Evolutionary conservation across 2,329 filamentous ascomycete species (phyloP).

Genomic region (Pestalotiopsis sp.): DNA sequence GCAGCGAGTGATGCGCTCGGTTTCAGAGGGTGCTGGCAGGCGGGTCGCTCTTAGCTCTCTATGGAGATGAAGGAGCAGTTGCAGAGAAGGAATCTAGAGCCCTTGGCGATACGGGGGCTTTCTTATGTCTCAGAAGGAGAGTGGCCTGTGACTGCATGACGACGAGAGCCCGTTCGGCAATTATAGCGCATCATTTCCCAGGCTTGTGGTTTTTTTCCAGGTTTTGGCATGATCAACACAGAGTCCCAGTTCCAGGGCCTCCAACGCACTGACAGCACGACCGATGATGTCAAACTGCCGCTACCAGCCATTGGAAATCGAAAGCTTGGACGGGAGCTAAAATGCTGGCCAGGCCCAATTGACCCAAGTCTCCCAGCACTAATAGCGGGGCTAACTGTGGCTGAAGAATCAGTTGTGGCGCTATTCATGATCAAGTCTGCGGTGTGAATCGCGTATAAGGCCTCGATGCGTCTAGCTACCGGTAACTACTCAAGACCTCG

Average conservation of each 20-base stretch:
- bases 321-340: slow-evolving; percentile 1
- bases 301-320: background rate
- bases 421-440: background rate
- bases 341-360: background rate
- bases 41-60: background rate
- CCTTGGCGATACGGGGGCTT: background rate
- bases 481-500: background rate
- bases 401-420: background rate
- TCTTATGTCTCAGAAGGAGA: background rate
- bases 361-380: background rate
- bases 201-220: background rate
- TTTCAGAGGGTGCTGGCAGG: slow-evolving; percentile 5
- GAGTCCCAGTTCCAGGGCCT: background rate
- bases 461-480: background rate
- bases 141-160: slow-evolving; percentile 3
- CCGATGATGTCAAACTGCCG: slow-evolving; percentile 14
- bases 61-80: background rate
- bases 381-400: background rate
- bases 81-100: background rate
- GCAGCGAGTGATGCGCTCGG: background rate
- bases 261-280: background rate
- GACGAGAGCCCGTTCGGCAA: background rate
- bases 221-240: slow-evolving; percentile 11
- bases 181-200: slow-evolving; percentile 2
- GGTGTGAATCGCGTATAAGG: too few species aligned